These are phyloP conservation scores for Carex parvula DNA, from an alignment of 176 grass and related monocot genomes.

Conservation along the genomic window DNA sequence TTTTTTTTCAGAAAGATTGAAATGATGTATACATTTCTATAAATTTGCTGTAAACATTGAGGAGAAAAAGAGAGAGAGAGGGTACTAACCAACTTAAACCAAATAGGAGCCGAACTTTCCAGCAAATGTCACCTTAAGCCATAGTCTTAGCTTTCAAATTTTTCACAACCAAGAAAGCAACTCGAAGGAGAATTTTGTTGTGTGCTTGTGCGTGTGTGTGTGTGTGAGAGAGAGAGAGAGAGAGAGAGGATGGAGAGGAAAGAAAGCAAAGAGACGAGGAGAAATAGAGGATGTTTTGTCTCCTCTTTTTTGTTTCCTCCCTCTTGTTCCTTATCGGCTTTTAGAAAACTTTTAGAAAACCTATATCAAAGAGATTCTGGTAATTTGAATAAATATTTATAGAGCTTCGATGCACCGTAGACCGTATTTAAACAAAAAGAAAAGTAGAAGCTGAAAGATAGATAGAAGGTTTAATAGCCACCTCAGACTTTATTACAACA, in stretches of 20 bases:
- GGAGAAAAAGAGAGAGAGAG: neutral
- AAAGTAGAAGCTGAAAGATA: neutral
- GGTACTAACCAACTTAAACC: neutral
- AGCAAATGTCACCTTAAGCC: neutral
- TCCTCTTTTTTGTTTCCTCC: neutral
- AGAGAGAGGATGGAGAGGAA: no score
- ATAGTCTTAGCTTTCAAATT: no score
- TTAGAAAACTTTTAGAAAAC: neutral
- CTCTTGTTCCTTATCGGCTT: neutral
- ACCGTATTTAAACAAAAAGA: neutral
- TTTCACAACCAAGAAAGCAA: neutral
- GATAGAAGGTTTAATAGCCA: neutral
- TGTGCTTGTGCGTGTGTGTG: neutral
- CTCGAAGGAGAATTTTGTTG: neutral
- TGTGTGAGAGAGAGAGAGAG: neutral
- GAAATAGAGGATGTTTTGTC: neutral
- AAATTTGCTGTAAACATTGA: neutral
- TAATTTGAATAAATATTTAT: neutral
- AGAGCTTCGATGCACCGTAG: neutral
- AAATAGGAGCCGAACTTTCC: neutral
- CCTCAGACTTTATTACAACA: slow-evolving; percentile 3
- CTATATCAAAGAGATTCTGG: neutral
- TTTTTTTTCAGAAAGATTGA: neutral
- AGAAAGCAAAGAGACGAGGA: no score
- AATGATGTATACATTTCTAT: neutral